Conservation (phyloP, 371 early-diverging fungal genomes). For the Phascolomyces articulosus region DNA sequence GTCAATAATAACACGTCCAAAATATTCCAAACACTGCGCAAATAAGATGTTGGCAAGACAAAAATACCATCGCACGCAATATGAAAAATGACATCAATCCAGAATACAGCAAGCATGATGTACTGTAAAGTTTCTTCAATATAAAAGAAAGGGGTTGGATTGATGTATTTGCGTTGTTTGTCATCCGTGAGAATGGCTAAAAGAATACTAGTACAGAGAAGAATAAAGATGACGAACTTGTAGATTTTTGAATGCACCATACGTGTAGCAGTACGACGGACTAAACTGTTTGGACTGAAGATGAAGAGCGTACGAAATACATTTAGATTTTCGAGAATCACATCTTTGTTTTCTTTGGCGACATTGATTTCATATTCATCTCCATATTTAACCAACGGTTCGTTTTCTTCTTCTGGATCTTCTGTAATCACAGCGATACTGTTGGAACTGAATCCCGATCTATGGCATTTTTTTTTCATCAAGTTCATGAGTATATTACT, state of each 20-base stretch:
- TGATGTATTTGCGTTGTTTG: conserved; percentile 15
- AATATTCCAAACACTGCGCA: conserved; percentile 49
- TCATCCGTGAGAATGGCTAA: conserved; percentile 43
- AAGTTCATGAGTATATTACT: no score
- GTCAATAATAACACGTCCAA: conserved; percentile 40
- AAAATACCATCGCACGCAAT: conserved; percentile 48
- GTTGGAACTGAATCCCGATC: conserved; percentile 11
- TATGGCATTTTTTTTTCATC: not conserved
- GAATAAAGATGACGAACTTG: conserved; percentile 35
- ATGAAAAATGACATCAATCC: conserved; percentile 40
- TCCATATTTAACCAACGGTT: conserved; percentile 31
- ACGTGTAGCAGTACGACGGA: conserved; percentile 19
- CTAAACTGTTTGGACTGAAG: conserved; percentile 12
- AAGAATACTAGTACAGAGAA: conserved; percentile 44
- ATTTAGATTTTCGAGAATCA: conserved; percentile 30
- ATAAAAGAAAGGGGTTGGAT: conserved; percentile 6
- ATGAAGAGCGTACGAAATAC: conserved; percentile 30
- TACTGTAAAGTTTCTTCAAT: conserved; percentile 36
- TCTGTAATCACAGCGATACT: not conserved
- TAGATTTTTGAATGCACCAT: conserved; percentile 18
- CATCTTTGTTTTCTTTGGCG: conserved; percentile 37
- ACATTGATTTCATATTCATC: conserved; percentile 44
- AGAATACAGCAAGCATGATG: conserved; percentile 34
- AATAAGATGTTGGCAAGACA: conserved; percentile 50
- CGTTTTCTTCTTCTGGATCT: conserved; percentile 8